Conservation (phyloP, 768 basidiomycete genomes). For the Lyophyllum atratum region DNA sequence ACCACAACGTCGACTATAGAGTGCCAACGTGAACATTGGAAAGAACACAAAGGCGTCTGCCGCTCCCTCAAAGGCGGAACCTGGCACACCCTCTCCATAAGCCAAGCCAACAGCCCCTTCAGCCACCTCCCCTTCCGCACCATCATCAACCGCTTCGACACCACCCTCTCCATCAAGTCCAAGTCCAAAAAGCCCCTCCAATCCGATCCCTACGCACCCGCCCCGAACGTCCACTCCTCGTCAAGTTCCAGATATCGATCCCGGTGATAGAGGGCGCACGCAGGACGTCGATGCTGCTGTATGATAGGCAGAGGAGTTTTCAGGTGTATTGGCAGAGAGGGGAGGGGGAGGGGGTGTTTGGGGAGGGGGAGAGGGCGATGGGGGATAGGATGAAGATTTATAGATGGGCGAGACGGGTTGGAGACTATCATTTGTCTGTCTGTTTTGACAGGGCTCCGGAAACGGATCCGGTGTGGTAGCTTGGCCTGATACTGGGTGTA, state of each 20-base stretch:
- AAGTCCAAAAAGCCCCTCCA: neutral
- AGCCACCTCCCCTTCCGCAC: neutral
- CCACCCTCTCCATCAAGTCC: conserved; percentile 6
- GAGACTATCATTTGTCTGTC: conserved; percentile 23
- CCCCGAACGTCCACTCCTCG: conserved; percentile 37
- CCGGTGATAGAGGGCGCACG: conserved; percentile 1
- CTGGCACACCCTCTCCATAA: conserved; percentile 34
- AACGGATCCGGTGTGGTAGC: conserved; percentile 22
- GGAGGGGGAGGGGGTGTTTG: conserved; percentile 19
- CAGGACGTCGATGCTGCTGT: conserved; percentile 34
- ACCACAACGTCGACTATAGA: conserved; percentile 22
- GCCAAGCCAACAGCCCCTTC: neutral
- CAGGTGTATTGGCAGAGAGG: conserved; percentile 28
- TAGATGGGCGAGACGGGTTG: conserved; percentile 21
- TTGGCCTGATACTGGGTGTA: neutral
- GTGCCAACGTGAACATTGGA: conserved; percentile 45
- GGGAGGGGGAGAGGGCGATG: conserved; percentile 20
- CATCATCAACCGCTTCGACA: conserved; percentile 26
- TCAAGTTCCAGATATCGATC: conserved; percentile 38
- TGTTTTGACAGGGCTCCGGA: conserved; percentile 25
- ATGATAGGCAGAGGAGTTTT: conserved; percentile 43
- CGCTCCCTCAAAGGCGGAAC: conserved; percentile 37
- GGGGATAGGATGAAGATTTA: conserved; percentile 21
- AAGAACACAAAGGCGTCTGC: conserved; percentile 36
- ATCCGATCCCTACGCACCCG: conserved; percentile 10